Evolutionary conservation across 2,329 filamentous ascomycete genomes (phyloP).

Genomic region (Fonsecaea pedrosoi): DNA sequence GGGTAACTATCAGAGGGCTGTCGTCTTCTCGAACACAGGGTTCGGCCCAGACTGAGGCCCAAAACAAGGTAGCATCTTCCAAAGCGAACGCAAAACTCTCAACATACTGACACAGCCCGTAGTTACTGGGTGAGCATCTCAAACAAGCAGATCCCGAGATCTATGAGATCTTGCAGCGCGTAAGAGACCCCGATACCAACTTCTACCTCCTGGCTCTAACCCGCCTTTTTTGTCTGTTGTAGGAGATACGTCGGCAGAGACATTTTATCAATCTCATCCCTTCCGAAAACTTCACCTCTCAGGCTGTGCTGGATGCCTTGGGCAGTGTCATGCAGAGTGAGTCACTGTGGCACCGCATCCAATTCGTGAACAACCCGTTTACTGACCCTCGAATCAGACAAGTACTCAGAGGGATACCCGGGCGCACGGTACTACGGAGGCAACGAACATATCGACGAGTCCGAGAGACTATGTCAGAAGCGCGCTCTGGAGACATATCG

Average conservation of each 20-base stretch:
- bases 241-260: conserved; percentile 75
- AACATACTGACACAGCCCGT: conserved; percentile 4
- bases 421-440: conserved; percentile 98
- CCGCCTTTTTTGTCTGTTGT: background rate
- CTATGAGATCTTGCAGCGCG: conserved; percentile 89
- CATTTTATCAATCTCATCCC: conserved; percentile 99
- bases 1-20: conserved; percentile 18
- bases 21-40: conserved; percentile 27
- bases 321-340: conserved; percentile 86
- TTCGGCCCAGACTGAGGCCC: conserved; percentile 26
- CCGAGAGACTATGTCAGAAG: conserved; percentile 93
- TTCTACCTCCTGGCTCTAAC: conserved; percentile 1
- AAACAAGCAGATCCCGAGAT: conserved; percentile 85
- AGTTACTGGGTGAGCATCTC: conserved; percentile 82
- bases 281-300: conserved; percentile 98
- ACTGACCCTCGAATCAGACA: conserved; percentile 61
- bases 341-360: background rate
- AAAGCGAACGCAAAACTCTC: background rate
- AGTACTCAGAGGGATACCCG: conserved; percentile 98
- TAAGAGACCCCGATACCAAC: conserved; percentile 51
- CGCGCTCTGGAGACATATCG: conserved; percentile 92
- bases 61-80: conserved; percentile 30
- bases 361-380: background rate
- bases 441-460: conserved; percentile 97
- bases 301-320: conserved; percentile 95